Conservation (phyloP, 2,329 filamentous ascomycete species). For the Plenodomus biglobosus region DNA sequence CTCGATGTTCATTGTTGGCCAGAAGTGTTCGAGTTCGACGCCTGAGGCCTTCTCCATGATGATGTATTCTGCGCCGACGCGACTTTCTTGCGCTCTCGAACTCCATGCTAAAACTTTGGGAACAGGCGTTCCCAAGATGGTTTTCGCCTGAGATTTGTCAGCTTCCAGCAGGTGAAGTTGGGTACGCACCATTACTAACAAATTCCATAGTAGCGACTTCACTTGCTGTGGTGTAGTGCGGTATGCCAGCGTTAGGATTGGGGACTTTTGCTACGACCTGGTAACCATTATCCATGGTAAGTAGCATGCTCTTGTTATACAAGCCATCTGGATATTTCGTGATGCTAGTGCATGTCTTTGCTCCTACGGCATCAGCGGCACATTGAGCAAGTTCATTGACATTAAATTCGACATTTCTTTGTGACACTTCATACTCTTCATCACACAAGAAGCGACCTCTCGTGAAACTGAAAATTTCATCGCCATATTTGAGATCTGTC, state of each 20-base stretch:
- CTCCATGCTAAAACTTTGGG: constrained; percentile 41
- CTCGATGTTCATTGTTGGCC: constrained; percentile 29
- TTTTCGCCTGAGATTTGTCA: constrained; percentile 25
- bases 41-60: constrained; percentile 36
- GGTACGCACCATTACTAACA: constrained; percentile 15
- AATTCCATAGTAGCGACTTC: constrained; percentile 45
- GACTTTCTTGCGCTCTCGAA: constrained; percentile 27
- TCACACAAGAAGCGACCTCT: constrained; percentile 30
- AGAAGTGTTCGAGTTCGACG: constrained; percentile 33
- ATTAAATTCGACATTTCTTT: constrained; percentile 32
- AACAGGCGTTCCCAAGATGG: constrained; percentile 34
- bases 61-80: constrained; percentile 40
- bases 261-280: constrained; percentile 44
- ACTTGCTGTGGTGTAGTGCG: constrained; percentile 42
- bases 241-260: constrained; percentile 40
- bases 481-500: constrained; percentile 16
- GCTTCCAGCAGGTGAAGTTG: neutral
- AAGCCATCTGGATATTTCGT: constrained; percentile 38
- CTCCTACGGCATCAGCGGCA: constrained; percentile 29
- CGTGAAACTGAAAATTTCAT: constrained; percentile 34
- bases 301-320: constrained; percentile 40
- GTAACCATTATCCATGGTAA: constrained; percentile 42
- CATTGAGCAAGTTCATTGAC: constrained; percentile 27
- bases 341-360: constrained; percentile 27
- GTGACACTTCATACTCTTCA: constrained; percentile 24